Conservation (phyloP, 2,329 filamentous ascomycete species). For the Paecilomyces niveus region DNA sequence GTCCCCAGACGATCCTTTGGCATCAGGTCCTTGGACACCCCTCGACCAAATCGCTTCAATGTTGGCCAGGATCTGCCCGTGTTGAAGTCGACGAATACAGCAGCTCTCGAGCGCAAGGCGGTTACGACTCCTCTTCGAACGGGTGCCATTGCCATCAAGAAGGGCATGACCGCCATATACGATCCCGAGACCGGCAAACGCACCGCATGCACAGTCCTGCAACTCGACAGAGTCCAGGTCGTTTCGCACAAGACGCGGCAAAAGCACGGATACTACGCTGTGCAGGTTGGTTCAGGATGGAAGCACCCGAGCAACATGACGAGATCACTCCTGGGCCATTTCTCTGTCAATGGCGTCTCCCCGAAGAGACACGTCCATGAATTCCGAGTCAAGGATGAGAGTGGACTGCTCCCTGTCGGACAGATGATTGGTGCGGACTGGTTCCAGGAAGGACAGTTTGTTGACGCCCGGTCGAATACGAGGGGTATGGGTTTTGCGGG, state of each 20-base stretch:
- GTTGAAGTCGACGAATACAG: slow-evolving; percentile 50
- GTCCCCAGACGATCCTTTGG: slow-evolving; percentile 35
- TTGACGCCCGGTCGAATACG: slow-evolving; percentile 73
- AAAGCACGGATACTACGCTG: slow-evolving; percentile 84
- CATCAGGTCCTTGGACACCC: slow-evolving; percentile 54
- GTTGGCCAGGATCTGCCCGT: slow-evolving; percentile 42
- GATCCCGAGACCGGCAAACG: slow-evolving; percentile 67
- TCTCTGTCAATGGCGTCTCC: slow-evolving; percentile 69
- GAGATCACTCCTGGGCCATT: slow-evolving; percentile 82
- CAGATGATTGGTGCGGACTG: slow-evolving; percentile 73
- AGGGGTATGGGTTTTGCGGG: slow-evolving; percentile 91
- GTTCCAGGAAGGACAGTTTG: slow-evolving; percentile 84
- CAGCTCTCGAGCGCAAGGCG: slow-evolving; percentile 52
- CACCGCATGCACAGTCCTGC: slow-evolving; percentile 82
- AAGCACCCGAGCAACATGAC: slow-evolving; percentile 69
- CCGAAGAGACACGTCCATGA: slow-evolving; percentile 80
- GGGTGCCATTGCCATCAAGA: slow-evolving; percentile 80
- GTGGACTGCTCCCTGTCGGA: slow-evolving; percentile 70
- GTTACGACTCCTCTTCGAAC: slow-evolving; percentile 59
- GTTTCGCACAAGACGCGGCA: slow-evolving; percentile 75
- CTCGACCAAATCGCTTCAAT: slow-evolving; percentile 48
- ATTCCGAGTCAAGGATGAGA: slow-evolving; percentile 71
- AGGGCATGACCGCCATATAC: slow-evolving; percentile 92
- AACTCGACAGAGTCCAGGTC: slow-evolving; percentile 88
- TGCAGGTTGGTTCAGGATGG: slow-evolving; percentile 76